Percentiles rank a stretch among this genome's conserved stretches.
Evolutionary conservation across 805 yeast species (phyloP).

Genomic region (Yamadazyma philogaea): DNA sequence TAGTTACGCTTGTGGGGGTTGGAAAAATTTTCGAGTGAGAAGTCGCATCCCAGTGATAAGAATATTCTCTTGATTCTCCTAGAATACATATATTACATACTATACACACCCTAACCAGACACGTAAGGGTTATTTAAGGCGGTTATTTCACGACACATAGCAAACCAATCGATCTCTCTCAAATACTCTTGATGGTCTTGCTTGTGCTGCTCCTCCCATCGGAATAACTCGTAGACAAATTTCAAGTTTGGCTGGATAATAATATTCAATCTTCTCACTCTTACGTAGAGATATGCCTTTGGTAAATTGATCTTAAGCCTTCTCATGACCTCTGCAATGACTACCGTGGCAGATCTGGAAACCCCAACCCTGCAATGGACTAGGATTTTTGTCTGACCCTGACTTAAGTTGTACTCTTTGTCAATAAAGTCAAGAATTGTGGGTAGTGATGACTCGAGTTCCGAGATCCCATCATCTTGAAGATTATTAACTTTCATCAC

Average conservation of each 20-base stretch:
- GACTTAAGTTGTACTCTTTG: conserved; percentile 20
- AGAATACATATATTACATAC: conserved; percentile 5
- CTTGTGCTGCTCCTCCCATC: conserved; percentile 32
- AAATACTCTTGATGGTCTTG: conserved; percentile 14
- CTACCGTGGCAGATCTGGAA: conserved; percentile 90
- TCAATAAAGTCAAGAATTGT: conserved; percentile 67
- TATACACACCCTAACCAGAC: conserved; percentile 13
- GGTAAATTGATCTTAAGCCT: conserved; percentile 64
- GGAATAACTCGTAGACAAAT: conserved; percentile 85
- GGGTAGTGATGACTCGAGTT: conserved; percentile 59
- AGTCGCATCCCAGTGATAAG: background rate
- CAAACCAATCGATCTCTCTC: conserved; percentile 84
- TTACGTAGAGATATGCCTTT: conserved; percentile 80
- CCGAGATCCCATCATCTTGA: conserved; percentile 90
- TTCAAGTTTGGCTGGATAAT: conserved; percentile 92
- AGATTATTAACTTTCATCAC: conserved; percentile 67
- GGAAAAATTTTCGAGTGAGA: conserved; percentile 11
- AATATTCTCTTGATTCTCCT: background rate
- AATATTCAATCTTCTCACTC: conserved; percentile 85
- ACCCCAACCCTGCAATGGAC: conserved; percentile 97
- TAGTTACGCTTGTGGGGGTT: background rate
- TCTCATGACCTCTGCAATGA: conserved; percentile 92
- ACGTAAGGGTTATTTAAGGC: conserved; percentile 70
- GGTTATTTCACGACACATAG: conserved; percentile 79
- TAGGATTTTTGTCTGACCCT: conserved; percentile 38